These are phyloP conservation scores for Brassica napus DNA, from an alignment of 345 rosid genomes.

Conservation along the genomic window DNA sequence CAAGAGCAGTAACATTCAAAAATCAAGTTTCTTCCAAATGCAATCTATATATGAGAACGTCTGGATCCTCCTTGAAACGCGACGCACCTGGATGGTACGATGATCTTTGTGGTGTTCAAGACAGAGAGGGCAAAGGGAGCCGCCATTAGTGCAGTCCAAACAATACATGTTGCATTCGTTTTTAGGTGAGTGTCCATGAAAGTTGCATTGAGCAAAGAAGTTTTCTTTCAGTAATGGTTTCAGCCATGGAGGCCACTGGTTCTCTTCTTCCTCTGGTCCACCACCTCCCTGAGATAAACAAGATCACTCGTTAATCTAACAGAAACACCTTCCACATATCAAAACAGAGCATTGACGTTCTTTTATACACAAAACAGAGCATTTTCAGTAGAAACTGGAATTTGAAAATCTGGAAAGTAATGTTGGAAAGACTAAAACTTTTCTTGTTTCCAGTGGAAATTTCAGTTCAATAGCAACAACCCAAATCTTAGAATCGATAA, in stretches of 20 bases:
- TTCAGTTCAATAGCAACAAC: neutral
- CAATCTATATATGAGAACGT: neutral
- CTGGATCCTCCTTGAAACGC: neutral
- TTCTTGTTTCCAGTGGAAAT: neutral
- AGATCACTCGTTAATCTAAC: neutral
- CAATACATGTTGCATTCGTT: conserved; percentile 98
- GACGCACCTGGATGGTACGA: conserved; percentile 70
- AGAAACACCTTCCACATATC: neutral
- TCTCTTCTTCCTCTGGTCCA: conserved; percentile 62
- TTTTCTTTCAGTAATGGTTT: conserved; percentile 61
- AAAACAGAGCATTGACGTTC: neutral
- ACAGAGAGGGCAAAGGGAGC: conserved; percentile 76
- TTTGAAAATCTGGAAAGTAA: neutral
- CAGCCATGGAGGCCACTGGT: conserved; percentile 81
- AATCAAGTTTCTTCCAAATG: neutral
- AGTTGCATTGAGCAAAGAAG: conserved; percentile 82
- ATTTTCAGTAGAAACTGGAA: conserved; percentile 3
- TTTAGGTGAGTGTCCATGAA: conserved; percentile 73
- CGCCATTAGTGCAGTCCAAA: conserved; percentile 77
- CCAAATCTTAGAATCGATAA: conserved; percentile 10
- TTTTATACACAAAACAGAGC: neutral
- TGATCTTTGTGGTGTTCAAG: conserved; percentile 70
- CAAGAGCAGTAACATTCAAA: neutral
- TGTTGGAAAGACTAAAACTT: neutral
- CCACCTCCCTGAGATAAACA: conserved; percentile 43